Evolutionary conservation across 371 early-diverging fungal genomes (phyloP).

Genomic region (Mucor lusitanicus): DNA sequence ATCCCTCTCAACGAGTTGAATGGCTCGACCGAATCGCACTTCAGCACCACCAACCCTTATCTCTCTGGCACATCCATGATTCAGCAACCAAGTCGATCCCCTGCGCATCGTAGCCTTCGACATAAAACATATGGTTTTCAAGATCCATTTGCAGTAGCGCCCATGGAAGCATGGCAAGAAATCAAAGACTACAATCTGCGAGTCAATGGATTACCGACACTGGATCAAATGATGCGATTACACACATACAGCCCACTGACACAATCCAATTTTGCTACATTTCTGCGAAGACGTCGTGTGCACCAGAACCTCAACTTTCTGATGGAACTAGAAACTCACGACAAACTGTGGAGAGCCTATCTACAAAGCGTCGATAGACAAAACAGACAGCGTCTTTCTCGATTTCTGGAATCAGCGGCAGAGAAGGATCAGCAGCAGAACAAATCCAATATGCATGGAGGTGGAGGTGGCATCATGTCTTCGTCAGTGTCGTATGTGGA

Average conservation of each 20-base stretch:
- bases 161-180: constrained; percentile 55
- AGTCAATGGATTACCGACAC: constrained; percentile 52
- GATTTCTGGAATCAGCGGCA: constrained; percentile 35
- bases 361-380: constrained; percentile 32
- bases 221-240: constrained; percentile 51
- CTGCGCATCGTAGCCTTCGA: constrained; percentile 19
- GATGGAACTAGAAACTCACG: constrained; percentile 49
- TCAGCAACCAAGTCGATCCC: constrained; percentile 16
- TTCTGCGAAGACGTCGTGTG: constrained; percentile 35
- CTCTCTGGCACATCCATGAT: constrained; percentile 14
- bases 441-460: not conserved
- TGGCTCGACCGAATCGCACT: constrained; percentile 4
- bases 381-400: constrained; percentile 35
- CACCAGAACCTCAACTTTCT: constrained; percentile 50
- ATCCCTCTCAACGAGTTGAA: constrained; percentile 36
- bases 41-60: constrained; percentile 37
- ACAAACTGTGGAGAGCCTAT: constrained; percentile 49
- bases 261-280: constrained; percentile 43
- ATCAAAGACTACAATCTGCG: constrained; percentile 52
- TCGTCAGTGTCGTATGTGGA: constrained; percentile 16
- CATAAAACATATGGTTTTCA: constrained; percentile 42
- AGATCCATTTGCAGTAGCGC: constrained; percentile 49
- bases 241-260: constrained; percentile 42
- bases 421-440: constrained; percentile 16
- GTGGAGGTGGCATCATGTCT: constrained; percentile 5